Evolutionary conservation across 768 basidiomycete genomes (phyloP).

Genomic region (Clavaria fumosa): DNA sequence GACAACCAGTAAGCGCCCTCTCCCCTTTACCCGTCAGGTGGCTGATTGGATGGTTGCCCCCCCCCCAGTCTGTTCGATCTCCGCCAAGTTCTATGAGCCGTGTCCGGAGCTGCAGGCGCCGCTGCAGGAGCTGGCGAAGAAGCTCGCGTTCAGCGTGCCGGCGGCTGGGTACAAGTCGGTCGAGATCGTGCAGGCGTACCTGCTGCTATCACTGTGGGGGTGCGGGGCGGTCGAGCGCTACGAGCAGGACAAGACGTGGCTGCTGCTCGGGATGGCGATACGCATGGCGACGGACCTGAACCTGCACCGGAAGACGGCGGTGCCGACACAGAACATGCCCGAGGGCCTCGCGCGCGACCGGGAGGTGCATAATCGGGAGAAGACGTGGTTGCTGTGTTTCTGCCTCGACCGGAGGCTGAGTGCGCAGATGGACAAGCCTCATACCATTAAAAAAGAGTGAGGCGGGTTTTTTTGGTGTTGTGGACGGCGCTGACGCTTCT

Average conservation of each 20-base stretch:
- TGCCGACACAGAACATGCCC: constrained; percentile 47
- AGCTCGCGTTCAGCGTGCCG: constrained; percentile 77
- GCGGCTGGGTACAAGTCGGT: constrained; percentile 84
- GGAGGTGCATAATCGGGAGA: constrained; percentile 87
- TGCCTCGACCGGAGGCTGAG: constrained; percentile 79
- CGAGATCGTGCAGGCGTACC: constrained; percentile 90
- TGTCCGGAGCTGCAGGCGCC: constrained; percentile 71
- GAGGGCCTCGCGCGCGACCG: constrained; percentile 66
- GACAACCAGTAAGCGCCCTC: constrained; percentile 58
- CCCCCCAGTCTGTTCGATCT: constrained; percentile 91
- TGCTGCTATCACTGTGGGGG: constrained; percentile 80
- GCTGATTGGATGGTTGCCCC: no score
- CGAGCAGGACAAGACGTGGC: constrained; percentile 92
- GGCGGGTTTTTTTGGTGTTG: no score
- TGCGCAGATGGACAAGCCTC: constrained; percentile 95
- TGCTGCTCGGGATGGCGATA: constrained; percentile 41
- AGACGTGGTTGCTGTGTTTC: constrained; percentile 87
- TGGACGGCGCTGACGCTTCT: constrained; percentile 2
- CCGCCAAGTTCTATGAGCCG: constrained; percentile 74
- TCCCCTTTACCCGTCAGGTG: no score
- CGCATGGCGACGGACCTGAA: constrained; percentile 96
- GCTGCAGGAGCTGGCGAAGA: constrained; percentile 69
- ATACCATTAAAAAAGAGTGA: constrained; percentile 85
- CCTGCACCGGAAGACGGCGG: constrained; percentile 72
- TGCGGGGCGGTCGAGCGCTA: constrained; percentile 92